These are phyloP conservation scores for Monosporozyma unispora DNA, from an alignment of 805 yeast genomes.

Conservation along the genomic window DNA sequence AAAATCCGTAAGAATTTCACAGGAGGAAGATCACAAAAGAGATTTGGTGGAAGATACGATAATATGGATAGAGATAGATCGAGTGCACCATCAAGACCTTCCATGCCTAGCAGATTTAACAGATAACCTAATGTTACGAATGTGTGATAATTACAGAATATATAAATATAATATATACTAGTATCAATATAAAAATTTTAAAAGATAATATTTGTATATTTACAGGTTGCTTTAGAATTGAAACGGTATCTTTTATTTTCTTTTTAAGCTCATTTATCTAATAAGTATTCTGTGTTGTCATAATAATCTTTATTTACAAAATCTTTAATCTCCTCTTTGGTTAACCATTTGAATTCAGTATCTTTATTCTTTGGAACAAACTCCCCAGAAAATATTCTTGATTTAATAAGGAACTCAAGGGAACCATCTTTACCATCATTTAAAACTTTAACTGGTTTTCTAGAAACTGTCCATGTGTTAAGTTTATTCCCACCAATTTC, in stretches of 20 bases:
- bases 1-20: not conserved
- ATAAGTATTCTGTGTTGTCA: slow-evolving; percentile 37
- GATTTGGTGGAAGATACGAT: not conserved
- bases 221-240: not conserved
- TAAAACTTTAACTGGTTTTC: slow-evolving; percentile 70
- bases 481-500: slow-evolving; percentile 63
- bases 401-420: slow-evolving; percentile 66
- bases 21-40: not conserved
- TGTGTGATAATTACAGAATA: slow-evolving; percentile 13
- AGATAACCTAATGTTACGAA: slow-evolving; percentile 4
- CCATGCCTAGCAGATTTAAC: slow-evolving; percentile 12
- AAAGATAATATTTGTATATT: not conserved
- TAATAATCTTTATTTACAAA: slow-evolving; percentile 48
- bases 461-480: slow-evolving; percentile 87
- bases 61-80: slow-evolving; percentile 4
- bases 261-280: slow-evolving; percentile 16
- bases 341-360: slow-evolving; percentile 68
- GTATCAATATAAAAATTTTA: not conserved
- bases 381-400: slow-evolving; percentile 80
- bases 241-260: not conserved
- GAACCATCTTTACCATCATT: slow-evolving; percentile 29
- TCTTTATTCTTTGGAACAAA: slow-evolving; percentile 39
- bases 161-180: not conserved
- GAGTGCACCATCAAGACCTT: slow-evolving; percentile 1
- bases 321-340: slow-evolving; percentile 63